Conservation (phyloP, 352 stramenopile species). For the Pythium apleroticum region DNA sequence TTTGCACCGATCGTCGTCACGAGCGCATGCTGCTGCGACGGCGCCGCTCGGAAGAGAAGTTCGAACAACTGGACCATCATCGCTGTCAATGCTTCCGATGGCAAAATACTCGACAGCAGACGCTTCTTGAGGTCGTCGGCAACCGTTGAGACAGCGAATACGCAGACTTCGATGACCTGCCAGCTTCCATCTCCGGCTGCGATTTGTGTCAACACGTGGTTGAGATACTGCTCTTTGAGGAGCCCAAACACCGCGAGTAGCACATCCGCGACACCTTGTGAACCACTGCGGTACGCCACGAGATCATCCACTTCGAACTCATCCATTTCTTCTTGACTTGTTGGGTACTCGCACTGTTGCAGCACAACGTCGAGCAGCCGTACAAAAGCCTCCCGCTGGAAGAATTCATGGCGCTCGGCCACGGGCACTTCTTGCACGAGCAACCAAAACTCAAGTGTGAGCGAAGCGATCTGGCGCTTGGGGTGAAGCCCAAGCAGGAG, state of each 20-base stretch:
- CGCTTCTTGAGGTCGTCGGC: conserved; percentile 63
- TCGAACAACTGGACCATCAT: conserved; percentile 52
- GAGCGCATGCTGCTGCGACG: conserved; percentile 33
- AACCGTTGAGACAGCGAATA: conserved; percentile 58
- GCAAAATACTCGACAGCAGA: conserved; percentile 25
- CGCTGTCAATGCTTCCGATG: conserved; percentile 31
- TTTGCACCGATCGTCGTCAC: conserved; percentile 51
- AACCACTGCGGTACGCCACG: conserved; percentile 51
- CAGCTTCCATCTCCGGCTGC: conserved; percentile 33
- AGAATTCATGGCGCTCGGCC: conserved; percentile 48
- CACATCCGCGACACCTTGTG: conserved; percentile 55
- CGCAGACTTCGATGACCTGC: conserved; percentile 51
- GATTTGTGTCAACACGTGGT: conserved; percentile 35
- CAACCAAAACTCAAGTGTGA: conserved; percentile 77
- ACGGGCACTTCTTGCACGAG: conserved; percentile 72
- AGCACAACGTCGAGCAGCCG: conserved; percentile 61
- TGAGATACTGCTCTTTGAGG: conserved; percentile 49
- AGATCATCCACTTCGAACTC: conserved; percentile 69
- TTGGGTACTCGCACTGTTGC: conserved; percentile 54
- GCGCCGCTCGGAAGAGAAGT: conserved; percentile 28
- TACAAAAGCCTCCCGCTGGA: conserved; percentile 53
- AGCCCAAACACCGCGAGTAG: conserved; percentile 59
- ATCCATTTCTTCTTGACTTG: conserved; percentile 44
- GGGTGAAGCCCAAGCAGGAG: conserved; percentile 53
- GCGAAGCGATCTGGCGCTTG: conserved; percentile 66